A percentile compares a stretch with the other conserved stretches of the same genome.
These are phyloP conservation scores for Nemania bipapillata DNA, from an alignment of 2,329 filamentous ascomycete genomes.

Conservation along the genomic window DNA sequence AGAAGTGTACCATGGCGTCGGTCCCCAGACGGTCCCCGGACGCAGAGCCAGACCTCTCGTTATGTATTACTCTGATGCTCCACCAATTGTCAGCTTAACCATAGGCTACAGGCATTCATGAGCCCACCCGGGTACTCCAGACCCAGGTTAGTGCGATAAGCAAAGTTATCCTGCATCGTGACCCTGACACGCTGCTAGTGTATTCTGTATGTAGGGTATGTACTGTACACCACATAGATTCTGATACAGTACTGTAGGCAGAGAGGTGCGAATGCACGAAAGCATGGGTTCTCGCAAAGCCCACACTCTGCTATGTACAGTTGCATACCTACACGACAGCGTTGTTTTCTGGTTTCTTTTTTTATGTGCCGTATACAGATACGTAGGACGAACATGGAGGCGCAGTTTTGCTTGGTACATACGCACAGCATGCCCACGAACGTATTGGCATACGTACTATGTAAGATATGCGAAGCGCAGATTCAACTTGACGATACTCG, in stretches of 20 bases:
- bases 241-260: neutral
- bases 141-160: constrained; percentile 23
- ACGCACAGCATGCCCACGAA: neutral
- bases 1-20: constrained; percentile 28
- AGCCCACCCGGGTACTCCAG: constrained; percentile 16
- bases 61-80: constrained; percentile 16
- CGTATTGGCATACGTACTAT: neutral
- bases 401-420: constrained; percentile 30
- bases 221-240: too few species aligned
- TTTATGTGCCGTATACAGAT: neutral
- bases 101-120: constrained; percentile 15
- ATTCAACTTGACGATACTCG: constrained; percentile 22
- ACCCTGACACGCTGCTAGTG: constrained; percentile 6
- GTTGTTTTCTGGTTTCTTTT: constrained; percentile 4
- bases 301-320: neutral
- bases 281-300: constrained; percentile 11
- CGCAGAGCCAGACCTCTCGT: constrained; percentile 11
- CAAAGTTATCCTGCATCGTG: constrained; percentile 27
- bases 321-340: constrained; percentile 3
- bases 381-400: constrained; percentile 17
- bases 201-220: too few species aligned
- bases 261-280: constrained; percentile 19
- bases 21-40: constrained; percentile 18
- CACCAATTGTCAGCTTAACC: constrained; percentile 25
- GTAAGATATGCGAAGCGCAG: neutral